A percentile compares a stretch with the other conserved stretches of the same genome.
Evolutionary conservation across 2,329 filamentous ascomycete genomes (phyloP).

Genomic region (Colletotrichum sp.): DNA sequence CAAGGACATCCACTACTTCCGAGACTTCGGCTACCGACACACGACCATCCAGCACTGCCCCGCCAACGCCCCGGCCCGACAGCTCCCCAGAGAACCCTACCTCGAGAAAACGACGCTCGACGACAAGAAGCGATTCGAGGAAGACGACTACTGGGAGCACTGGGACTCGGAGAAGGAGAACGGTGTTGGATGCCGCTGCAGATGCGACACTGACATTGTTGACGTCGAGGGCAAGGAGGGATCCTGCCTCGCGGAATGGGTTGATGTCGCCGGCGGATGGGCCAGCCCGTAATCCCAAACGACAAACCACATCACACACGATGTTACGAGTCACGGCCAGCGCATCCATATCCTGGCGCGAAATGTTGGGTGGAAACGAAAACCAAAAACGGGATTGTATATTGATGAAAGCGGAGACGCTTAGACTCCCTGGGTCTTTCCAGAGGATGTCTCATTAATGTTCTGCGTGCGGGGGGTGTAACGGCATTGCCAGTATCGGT

Average conservation of each 20-base stretch:
- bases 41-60: conserved; percentile 99
- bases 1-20: conserved; percentile 95
- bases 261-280: conserved; percentile 96
- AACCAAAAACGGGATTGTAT: conserved; percentile 12
- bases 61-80: conserved; percentile 88
- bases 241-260: conserved; percentile 94
- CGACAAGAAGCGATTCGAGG: conserved; percentile 83
- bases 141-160: conserved; percentile 95
- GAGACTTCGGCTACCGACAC: conserved; percentile 96
- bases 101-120: conserved; percentile 82
- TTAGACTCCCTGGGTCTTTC: not conserved
- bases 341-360: not conserved
- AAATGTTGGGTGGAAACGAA: not conserved
- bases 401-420: conserved; percentile 17
- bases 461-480: conserved; percentile 5
- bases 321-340: conserved; percentile 17
- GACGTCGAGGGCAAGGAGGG: conserved; percentile 98
- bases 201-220: conserved; percentile 95
- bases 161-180: conserved; percentile 91
- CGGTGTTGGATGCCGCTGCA: conserved; percentile 93
- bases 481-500: conserved; percentile 11
- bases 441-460: conserved; percentile 13
- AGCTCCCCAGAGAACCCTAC: conserved; percentile 80
- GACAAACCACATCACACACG: not conserved
- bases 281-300: conserved; percentile 50